Percentiles rank a stretch among this genome's conserved stretches.
Conservation (phyloP, 805 yeast genomes). For the Schizosaccharomyces octosporus region DNA sequence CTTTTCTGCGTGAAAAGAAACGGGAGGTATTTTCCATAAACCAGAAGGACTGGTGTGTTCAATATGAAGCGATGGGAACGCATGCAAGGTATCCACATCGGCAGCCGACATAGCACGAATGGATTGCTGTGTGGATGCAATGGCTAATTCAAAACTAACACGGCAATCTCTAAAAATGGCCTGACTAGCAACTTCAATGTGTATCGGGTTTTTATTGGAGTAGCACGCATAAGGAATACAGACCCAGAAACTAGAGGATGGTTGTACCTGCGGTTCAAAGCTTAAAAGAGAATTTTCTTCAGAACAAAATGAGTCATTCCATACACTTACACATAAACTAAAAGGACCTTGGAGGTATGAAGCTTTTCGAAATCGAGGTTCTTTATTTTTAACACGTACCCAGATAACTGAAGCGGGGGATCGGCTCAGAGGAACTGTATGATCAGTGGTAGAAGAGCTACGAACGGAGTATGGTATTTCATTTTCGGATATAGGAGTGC, state of each 20-base stretch:
- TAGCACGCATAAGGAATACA: background rate
- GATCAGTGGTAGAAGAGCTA: background rate
- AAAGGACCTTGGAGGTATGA: conserved; percentile 80
- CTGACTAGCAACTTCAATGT: conserved; percentile 59
- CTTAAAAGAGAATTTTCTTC: conserved; percentile 14
- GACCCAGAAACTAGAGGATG: conserved; percentile 18
- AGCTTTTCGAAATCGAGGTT: conserved; percentile 43
- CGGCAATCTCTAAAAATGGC: conserved; percentile 47
- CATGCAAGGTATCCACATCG: conserved; percentile 3
- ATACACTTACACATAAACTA: conserved; percentile 58
- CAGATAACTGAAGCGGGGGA: conserved; percentile 8
- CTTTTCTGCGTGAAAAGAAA: background rate
- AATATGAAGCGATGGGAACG: background rate
- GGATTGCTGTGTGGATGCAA: conserved; percentile 17
- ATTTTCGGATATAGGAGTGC: too few species aligned
- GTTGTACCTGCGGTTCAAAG: conserved; percentile 33
- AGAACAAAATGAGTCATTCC: conserved; percentile 28
- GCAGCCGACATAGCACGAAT: background rate
- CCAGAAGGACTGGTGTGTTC: background rate
- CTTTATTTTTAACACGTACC: conserved; percentile 39
- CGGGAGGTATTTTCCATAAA: background rate
- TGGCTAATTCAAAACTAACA: conserved; percentile 36
- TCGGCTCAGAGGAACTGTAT: background rate
- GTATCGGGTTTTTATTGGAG: conserved; percentile 5
- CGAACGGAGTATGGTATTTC: too few species aligned